Percentiles rank a stretch among this genome's conserved stretches.
Evolutionary conservation across 257 asterid species (phyloP).

Genomic region (Voacanga thouarsii): DNA sequence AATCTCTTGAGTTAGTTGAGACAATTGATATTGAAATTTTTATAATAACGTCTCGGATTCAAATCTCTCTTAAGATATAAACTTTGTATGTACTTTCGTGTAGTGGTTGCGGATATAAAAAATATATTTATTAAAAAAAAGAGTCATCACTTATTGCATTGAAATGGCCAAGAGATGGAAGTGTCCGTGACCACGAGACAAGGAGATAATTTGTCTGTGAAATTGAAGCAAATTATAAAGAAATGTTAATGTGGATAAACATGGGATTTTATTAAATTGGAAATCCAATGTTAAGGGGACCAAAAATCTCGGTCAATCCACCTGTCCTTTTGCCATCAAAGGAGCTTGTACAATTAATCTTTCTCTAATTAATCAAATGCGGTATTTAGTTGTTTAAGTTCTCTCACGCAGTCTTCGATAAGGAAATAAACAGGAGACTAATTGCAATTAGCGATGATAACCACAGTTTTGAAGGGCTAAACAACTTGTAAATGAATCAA

Average conservation of each 20-base stretch:
- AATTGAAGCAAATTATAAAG: not conserved
- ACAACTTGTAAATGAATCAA: too few species aligned
- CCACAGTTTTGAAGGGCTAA: too few species aligned
- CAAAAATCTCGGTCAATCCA: not conserved
- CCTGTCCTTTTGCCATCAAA: not conserved
- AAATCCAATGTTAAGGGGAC: not conserved
- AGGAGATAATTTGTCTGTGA: slow-evolving; percentile 2
- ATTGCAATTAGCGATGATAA: not conserved
- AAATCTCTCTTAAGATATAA: too few species aligned
- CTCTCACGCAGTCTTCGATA: not conserved
- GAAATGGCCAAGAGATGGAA: not conserved
- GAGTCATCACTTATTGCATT: not conserved
- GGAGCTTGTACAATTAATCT: not conserved
- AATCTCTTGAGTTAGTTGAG: too few species aligned
- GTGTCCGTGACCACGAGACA: not conserved
- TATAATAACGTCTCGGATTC: too few species aligned
- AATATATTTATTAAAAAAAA: too few species aligned
- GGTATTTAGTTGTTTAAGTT: not conserved
- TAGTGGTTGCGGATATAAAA: too few species aligned
- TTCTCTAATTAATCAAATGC: not conserved
- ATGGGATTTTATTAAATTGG: slow-evolving; percentile 1
- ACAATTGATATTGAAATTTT: too few species aligned
- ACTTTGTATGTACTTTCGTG: too few species aligned
- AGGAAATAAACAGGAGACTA: not conserved
- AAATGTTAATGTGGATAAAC: not conserved